These are phyloP conservation scores for Sungouiella thailandica DNA, from an alignment of 805 yeast species.

Conservation along the genomic window DNA sequence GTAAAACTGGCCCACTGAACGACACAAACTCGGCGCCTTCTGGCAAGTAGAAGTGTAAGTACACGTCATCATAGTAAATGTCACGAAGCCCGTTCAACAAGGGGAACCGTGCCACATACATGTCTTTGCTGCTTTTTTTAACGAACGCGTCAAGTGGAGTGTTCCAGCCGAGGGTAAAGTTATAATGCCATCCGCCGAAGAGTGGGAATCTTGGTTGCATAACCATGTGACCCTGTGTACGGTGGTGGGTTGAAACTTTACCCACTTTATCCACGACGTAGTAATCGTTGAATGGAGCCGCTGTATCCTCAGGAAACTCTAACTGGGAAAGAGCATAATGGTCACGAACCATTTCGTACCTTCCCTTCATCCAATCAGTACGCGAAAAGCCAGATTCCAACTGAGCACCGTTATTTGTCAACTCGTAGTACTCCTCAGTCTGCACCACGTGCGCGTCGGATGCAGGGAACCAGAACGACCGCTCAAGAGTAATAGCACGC, in stretches of 20 bases:
- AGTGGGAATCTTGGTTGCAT: constrained; percentile 89
- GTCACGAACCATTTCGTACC: constrained; percentile 41
- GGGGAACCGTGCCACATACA: constrained; percentile 63
- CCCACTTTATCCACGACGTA: constrained; percentile 91
- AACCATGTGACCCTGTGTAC: constrained; percentile 41
- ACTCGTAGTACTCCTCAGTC: constrained; percentile 81
- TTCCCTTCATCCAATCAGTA: constrained; percentile 65
- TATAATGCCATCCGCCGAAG: constrained; percentile 94
- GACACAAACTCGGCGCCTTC: constrained; percentile 69
- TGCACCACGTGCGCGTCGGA: constrained; percentile 62
- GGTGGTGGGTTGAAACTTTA: constrained; percentile 74
- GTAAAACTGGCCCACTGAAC: constrained; percentile 52
- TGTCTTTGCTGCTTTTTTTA: constrained; percentile 36
- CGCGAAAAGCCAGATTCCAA: constrained; percentile 73
- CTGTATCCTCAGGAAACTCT: constrained; percentile 45
- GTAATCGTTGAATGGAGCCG: constrained; percentile 41
- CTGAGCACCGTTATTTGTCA: constrained; percentile 70
- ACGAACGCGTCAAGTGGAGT: constrained; percentile 51
- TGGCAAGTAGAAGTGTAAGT: constrained; percentile 68
- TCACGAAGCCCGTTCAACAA: constrained; percentile 67
- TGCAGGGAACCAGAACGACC: constrained; percentile 88
- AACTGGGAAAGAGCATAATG: constrained; percentile 59
- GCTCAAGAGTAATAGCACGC: constrained; percentile 52
- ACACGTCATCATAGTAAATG: constrained; percentile 59
- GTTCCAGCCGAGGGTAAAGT: constrained; percentile 95